Conservation (phyloP, 2,329 filamentous ascomycete species). For the Colletotrichum filicis region DNA sequence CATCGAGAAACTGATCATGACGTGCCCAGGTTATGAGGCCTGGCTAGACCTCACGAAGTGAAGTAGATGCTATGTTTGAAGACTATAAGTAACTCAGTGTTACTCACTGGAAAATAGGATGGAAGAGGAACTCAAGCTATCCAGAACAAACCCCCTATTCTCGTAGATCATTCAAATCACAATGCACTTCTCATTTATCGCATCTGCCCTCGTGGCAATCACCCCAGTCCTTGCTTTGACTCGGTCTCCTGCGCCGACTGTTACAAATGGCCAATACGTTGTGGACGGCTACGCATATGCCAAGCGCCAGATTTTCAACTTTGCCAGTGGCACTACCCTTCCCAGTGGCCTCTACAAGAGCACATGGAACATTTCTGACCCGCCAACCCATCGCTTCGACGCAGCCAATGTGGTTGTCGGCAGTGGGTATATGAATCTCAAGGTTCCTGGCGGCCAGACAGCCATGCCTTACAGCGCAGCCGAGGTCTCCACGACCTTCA, state of each 20-base stretch:
- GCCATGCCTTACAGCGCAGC: constrained; percentile 39
- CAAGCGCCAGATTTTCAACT: constrained; percentile 40
- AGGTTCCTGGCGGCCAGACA: constrained; percentile 41
- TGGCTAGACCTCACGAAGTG: too few species aligned
- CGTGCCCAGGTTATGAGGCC: background rate
- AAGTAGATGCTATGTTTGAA: background rate
- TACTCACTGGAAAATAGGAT: too few species aligned
- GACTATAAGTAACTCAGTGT: background rate
- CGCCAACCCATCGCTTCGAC: constrained; percentile 20
- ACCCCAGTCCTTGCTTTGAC: background rate
- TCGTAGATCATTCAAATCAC: background rate
- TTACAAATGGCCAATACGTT: constrained; percentile 38
- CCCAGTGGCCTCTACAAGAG: constrained; percentile 40
- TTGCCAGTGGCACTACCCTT: constrained; percentile 36
- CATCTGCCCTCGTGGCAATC: background rate
- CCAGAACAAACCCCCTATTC: background rate
- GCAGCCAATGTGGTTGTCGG: constrained; percentile 37
- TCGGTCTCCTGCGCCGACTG: constrained; percentile 12
- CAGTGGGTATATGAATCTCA: constrained; percentile 43
- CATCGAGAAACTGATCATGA: background rate
- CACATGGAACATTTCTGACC: constrained; percentile 35
- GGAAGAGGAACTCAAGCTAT: too few species aligned
- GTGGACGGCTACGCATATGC: constrained; percentile 37
- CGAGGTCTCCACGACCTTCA: constrained; percentile 40
- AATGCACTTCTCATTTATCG: constrained; percentile 6